Evolutionary conservation across 1,284 basidiomycete genomes (phyloP).

Genomic region (Papiliotrema fonsecae): DNA sequence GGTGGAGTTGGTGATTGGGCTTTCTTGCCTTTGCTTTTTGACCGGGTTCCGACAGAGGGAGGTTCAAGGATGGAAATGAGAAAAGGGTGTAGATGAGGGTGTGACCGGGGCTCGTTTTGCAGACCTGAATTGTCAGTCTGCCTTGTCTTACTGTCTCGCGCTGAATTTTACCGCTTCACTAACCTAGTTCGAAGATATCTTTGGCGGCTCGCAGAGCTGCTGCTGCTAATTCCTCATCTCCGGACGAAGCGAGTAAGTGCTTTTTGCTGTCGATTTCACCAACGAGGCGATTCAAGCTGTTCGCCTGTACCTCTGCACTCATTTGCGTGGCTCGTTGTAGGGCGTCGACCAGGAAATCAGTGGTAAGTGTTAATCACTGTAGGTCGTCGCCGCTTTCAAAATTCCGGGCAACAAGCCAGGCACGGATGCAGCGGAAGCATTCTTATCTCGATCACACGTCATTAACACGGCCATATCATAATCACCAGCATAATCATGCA

Average conservation of each 20-base stretch:
- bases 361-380: too few relatives aligned
- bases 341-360: too few relatives aligned
- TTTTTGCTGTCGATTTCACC: too few relatives aligned
- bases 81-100: slow-evolving; percentile 62
- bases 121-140: neutral
- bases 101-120: slow-evolving; percentile 56
- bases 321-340: too few relatives aligned
- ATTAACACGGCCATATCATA: too few relatives aligned
- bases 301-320: too few relatives aligned
- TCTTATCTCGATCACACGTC: too few relatives aligned
- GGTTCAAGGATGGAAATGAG: slow-evolving; percentile 60
- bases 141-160: neutral
- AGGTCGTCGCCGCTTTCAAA: too few relatives aligned
- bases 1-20: slow-evolving; percentile 17
- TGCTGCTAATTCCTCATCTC: slow-evolving; percentile 56
- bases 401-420: too few relatives aligned
- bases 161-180: slow-evolving; percentile 27
- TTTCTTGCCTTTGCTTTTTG: slow-evolving; percentile 51
- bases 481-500: too few relatives aligned
- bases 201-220: slow-evolving; percentile 67
- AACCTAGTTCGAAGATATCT: slow-evolving; percentile 75
- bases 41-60: slow-evolving; percentile 54
- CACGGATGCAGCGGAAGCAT: too few relatives aligned
- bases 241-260: slow-evolving; percentile 43
- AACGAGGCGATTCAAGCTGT: too few relatives aligned